phyloP scores from a whole-genome alignment of 148 eudicot species.

The Rhododendron vialii region DNA sequence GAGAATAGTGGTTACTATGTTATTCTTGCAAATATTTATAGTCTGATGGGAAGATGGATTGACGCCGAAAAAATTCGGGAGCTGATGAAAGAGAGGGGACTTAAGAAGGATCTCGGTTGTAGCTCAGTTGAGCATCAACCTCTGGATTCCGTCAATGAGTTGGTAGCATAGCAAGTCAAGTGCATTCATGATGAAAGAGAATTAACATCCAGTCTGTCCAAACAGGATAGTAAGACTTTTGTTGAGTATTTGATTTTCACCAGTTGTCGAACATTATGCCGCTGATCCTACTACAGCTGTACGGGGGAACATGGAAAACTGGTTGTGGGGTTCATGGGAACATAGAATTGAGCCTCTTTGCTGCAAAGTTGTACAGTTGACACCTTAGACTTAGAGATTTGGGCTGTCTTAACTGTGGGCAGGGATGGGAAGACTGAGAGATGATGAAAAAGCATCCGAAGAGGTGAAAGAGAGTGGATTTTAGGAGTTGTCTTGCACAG shows the following conservation, averaged over 20 bases:
- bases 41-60: slow-evolving; percentile 32
- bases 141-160: slow-evolving; percentile 1
- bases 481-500: neutral
- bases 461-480: neutral
- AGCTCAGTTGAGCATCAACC: slow-evolving; percentile 30
- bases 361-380: neutral
- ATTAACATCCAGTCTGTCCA: neutral
- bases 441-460: neutral
- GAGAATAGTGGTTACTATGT: slow-evolving; percentile 33
- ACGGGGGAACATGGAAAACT: neutral
- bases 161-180: slow-evolving; percentile 8
- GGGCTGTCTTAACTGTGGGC: neutral
- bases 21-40: slow-evolving; percentile 37
- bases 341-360: neutral
- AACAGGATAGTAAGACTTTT: neutral
- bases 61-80: slow-evolving; percentile 25
- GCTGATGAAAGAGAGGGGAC: slow-evolving; percentile 48
- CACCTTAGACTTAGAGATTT: neutral
- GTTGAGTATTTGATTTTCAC: neutral
- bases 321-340: neutral
- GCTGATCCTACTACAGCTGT: neutral
- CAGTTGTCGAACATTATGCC: neutral
- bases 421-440: neutral
- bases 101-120: slow-evolving; percentile 36
- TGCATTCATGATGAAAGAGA: neutral